Evolutionary conservation across 805 yeast genomes (phyloP).

Genomic region (Yueomyces sinensis): DNA sequence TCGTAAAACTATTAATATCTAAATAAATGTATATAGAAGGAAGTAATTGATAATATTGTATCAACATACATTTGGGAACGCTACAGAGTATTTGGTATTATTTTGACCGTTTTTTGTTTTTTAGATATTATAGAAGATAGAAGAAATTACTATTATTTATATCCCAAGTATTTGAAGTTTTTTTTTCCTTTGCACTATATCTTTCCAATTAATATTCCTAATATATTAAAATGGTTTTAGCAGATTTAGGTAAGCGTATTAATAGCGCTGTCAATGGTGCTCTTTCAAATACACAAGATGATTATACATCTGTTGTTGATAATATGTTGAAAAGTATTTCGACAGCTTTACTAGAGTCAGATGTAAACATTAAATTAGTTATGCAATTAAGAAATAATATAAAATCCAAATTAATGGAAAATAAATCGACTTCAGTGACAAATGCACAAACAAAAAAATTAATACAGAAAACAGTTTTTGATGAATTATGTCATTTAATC

Average conservation of each 20-base stretch:
- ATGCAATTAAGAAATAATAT: slow-evolving; percentile 63
- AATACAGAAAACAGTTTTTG: slow-evolving; percentile 85
- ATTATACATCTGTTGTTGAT: slow-evolving; percentile 45
- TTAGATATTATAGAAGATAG: no score
- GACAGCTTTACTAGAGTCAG: slow-evolving; percentile 84
- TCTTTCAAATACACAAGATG: slow-evolving; percentile 43
- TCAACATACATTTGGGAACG: no score
- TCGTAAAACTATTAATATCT: no score
- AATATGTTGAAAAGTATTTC: slow-evolving; percentile 75
- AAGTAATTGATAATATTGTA: no score
- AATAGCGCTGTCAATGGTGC: slow-evolving; percentile 60
- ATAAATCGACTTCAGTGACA: slow-evolving; percentile 7
- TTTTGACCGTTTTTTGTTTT: no score
- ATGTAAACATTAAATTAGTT: slow-evolving; percentile 81
- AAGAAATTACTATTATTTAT: no score
- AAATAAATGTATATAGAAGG: no score
- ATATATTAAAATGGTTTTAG: slow-evolving; percentile 70
- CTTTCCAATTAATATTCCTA: no score
- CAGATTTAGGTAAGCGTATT: slow-evolving; percentile 67
- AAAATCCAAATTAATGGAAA: slow-evolving; percentile 38
- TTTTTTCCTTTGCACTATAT: no score
- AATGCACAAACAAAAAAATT: slow-evolving; percentile 58
- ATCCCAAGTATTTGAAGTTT: no score
- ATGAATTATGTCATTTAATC: slow-evolving; percentile 76
- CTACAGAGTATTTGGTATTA: no score